Evolutionary conservation across 73 alveolate genomes (phyloP), one percentile per base, ranked within the genome.

Genomic region (Paramecium bursaria): DNA sequence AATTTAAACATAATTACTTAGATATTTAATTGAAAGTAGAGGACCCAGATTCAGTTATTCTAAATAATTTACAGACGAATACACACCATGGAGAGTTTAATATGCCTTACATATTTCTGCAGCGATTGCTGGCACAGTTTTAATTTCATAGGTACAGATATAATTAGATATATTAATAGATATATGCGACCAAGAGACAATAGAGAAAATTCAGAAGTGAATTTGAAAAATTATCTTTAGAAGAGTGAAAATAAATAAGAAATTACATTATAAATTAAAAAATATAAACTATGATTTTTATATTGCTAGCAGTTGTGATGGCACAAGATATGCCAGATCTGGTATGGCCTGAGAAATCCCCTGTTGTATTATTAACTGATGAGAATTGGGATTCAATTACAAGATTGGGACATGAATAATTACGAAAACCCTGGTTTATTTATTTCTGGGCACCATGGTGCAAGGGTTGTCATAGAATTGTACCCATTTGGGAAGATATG

Each of bases 401-500:
- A 2, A 30, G 23, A 23, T 30, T 60, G 29, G 77, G 77, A 13
- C 46, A 61, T 33, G 52, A 61, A 33, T 39, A 22, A 61, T 61
- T 61, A 61, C 13, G 42, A 33, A 17, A 35, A 61, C 80, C 80
- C 19, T 61, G 80, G 46, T 31, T 61, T 61, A 33, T 61, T 7
- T 61, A 15, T 23, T 61, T 61, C 42, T 61, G 60, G 57, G 57
- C 80, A 35, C 57, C 80, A n/a, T 1, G 80, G 47, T 61, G 80
- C 19, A 35, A 61, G 17, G 80, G 80, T 33, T 61, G 57, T 61
- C 80, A 61, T 61, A 61, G 80, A 61, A 61, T 61, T 10, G 80
- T 61, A 35, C 48, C 48, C 15, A 61, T 61, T 61, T 61, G 22
- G 80, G 57, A 35, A 17, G 50, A 61, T 19, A 61, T 61, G 46